Base-by-base conservation (phyloP, 306 rosid genomes). In the Pueraria montana region DNA sequence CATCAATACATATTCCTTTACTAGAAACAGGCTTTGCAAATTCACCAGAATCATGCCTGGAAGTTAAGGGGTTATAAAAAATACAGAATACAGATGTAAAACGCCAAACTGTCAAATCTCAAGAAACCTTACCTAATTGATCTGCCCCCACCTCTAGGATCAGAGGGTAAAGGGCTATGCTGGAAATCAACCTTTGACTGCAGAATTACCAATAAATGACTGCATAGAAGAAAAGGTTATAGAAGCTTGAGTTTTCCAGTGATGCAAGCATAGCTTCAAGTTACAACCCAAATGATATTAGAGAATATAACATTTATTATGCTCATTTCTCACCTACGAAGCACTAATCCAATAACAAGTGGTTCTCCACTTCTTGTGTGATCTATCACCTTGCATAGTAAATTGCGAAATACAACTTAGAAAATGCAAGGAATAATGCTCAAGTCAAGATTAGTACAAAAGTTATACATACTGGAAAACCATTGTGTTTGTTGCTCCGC, bases 21-120 rank as follows among this genome's bases (percentile, higher is more conserved):
- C 94, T 92, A 52, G 99, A 92, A 81, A 94, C 97, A 82, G 98
- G 99, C 89, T 96, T 96, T 70, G 94, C 91, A 81, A 96, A 96
- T 82, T 93, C 98, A 74, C 84, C 88, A 36, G 84, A 89, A 83
- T 86, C 89, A 80, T 92, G 94, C 92, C 98, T 96, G 90, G 45
- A 89, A 83, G 59, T 83, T 61, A 49, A 67, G 49, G 72, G 49
- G 34, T 80, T 68, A 72, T 86, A 87, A 89, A 38, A 42, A 80
- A 49, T 67, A 59, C 26, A 70, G 77, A 87, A 83, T 49, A 83
- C 75, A 80, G 36, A 86, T 81, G 71, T 52, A 73, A 75, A 86
- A 78, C 40, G 56, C 63, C 67, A 76, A 61, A 79, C 58, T 48
- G 38, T 46, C 69, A 38, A 34, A 11, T 50, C 42, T 27, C 68